Evolutionary conservation across 495 filamentous ascomycete genomes (phyloP), one percentile per base, ranked within the genome.

Genomic region (Penicillium daleae): DNA sequence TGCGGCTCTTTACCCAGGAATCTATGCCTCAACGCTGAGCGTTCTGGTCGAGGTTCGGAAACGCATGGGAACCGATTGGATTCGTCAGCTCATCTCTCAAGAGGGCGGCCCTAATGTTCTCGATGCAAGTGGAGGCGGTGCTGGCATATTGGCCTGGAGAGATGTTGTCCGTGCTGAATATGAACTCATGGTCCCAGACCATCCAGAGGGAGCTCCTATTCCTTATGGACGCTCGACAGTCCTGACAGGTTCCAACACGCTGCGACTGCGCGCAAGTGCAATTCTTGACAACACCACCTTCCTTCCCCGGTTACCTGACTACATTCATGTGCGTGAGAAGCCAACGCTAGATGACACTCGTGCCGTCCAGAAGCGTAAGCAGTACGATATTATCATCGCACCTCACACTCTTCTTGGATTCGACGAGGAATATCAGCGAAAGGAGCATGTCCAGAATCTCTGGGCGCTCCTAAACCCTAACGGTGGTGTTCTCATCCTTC

Each of bases 221-320:
- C 85, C 86, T 3, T 66, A 84, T 51, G 88, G 87, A 0, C 82
- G 77, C 64, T 84, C 87, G 6, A 87, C 86, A 0, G 87, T 90
- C 9, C 64, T 92, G 6, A 82, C 84, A 9, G 88, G 81, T 0
- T 86, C 89, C 1, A 79, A 83, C n/a, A 59, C 80, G 2, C 82
- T 99, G 35, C 88, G 92, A n/a, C 78, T 91, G 24, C 89, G 93
- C 19, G 83, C 90, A 17, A 90, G 91, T 57, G 77, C 76, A 32
- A 83, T 97, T 61, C 82, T 99, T 12, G 86, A 95, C 15, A 89
- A 97, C 68, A 97, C 95, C 0, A 92, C 88, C 0, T 98, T 99
- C 71, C 82, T 99, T 26, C 95, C 95, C 12, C 90, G 93, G 2
- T 78, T 98, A 29, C 95, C 95, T n/a, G 92, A 99, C 67, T 92